These are phyloP conservation scores for Boletellus ananas DNA, from an alignment of 768 basidiomycete genomes.

Conservation along the genomic window DNA sequence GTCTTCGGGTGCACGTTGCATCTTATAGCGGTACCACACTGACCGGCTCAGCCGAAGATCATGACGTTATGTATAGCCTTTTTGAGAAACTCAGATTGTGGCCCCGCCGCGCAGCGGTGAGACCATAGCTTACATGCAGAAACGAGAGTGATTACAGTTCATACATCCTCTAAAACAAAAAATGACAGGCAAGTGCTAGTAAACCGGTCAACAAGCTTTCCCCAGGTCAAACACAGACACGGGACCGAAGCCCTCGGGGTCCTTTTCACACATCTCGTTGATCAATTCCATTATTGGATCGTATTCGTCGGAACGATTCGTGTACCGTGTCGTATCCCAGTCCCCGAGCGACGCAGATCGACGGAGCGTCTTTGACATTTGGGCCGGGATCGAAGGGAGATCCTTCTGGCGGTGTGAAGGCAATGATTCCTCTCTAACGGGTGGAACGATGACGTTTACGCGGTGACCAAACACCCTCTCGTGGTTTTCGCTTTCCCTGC, in stretches of 20 bases:
- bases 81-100: neutral
- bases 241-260: slow-evolving; percentile 14
- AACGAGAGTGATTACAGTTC: neutral
- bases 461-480: slow-evolving; percentile 18
- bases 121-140: neutral
- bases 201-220: slow-evolving; percentile 4
- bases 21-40: slow-evolving; percentile 3
- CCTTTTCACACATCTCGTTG: slow-evolving; percentile 19
- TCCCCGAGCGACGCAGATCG: slow-evolving; percentile 27
- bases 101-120: neutral
- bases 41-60: neutral
- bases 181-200: neutral
- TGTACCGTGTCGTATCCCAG: neutral
- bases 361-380: slow-evolving; percentile 13
- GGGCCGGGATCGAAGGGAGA: neutral
- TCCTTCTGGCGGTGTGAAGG: neutral
- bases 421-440: slow-evolving; percentile 15
- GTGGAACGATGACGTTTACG: slow-evolving; percentile 5
- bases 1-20: neutral
- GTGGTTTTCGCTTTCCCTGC: neutral
- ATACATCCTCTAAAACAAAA: neutral
- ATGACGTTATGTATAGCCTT: slow-evolving; percentile 2
- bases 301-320: neutral
- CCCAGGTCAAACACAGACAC: slow-evolving; percentile 13
- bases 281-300: slow-evolving; percentile 15